phyloP scores from a whole-genome alignment of 2,329 filamentous ascomycete species.

The Ceratocystis alfenasii region DNA sequence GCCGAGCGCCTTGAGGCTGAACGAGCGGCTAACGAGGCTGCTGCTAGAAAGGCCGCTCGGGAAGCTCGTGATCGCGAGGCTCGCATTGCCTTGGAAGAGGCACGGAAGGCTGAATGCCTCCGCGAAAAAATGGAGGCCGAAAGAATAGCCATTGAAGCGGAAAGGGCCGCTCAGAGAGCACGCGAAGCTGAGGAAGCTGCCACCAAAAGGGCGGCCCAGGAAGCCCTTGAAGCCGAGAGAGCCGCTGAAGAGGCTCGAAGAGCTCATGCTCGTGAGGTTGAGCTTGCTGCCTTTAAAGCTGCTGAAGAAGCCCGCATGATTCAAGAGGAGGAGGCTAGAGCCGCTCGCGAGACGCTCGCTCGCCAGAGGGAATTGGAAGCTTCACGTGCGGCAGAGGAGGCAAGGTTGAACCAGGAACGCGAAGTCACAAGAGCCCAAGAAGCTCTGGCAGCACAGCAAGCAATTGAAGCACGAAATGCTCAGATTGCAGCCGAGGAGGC shows the following conservation, averaged over 20 bases:
- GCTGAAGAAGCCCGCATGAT: slow-evolving; percentile 29
- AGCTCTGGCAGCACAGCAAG: slow-evolving; percentile 12
- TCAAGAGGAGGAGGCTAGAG: slow-evolving; percentile 35
- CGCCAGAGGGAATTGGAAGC: neutral
- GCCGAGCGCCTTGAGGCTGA: neutral
- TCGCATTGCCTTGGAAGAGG: slow-evolving; percentile 25
- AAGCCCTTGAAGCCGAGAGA: neutral
- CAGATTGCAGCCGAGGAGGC: slow-evolving; percentile 1
- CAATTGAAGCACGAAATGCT: neutral
- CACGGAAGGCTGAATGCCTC: slow-evolving; percentile 26
- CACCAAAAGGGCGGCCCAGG: slow-evolving; percentile 23
- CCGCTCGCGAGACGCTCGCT: slow-evolving; percentile 20
- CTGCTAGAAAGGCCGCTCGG: neutral
- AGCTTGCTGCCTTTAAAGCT: slow-evolving; percentile 18
- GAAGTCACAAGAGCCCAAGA: slow-evolving; percentile 2
- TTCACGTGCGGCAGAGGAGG: neutral
- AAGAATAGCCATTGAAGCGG: slow-evolving; percentile 23
- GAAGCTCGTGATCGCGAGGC: slow-evolving; percentile 34
- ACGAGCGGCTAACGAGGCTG: neutral
- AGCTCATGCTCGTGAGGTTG: no score
- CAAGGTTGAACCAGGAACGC: neutral
- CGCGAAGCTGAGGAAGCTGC: slow-evolving; percentile 33
- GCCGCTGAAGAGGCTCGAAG: slow-evolving; percentile 30
- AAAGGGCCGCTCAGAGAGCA: neutral
- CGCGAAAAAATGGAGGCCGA: slow-evolving; percentile 36